A percentile compares a stretch with the other conserved stretches of the same genome.
Conservation (phyloP, 208 protist genomes). For the Leishmania mexicana region DNA sequence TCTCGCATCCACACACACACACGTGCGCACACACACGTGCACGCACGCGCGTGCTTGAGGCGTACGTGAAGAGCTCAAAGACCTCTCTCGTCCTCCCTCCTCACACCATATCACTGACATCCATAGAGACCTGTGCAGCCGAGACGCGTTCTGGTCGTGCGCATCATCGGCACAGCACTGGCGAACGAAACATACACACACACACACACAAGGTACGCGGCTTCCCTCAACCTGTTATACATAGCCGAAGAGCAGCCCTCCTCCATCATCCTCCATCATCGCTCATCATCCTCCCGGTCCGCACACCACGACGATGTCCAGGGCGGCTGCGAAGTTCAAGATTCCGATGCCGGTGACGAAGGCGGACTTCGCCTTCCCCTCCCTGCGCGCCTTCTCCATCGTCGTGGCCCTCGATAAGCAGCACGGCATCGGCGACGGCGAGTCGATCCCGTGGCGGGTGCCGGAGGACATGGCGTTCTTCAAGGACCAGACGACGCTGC, state of each 20-base stretch:
- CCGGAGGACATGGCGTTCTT: conserved; percentile 92
- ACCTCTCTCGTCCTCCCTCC: not conserved
- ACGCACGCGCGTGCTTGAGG: not conserved
- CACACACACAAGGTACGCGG: not conserved
- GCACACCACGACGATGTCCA: not conserved
- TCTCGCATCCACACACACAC: not conserved
- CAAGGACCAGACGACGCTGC: conserved; percentile 74
- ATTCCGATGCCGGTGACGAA: conserved; percentile 71
- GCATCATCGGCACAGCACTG: not conserved
- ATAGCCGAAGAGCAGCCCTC: not conserved
- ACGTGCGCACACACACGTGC: not conserved
- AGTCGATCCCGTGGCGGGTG: conserved; percentile 83
- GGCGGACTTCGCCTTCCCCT: conserved; percentile 47
- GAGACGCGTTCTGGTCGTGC: not conserved
- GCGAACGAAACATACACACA: not conserved
- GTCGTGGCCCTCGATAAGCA: conserved; percentile 78
- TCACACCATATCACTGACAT: not conserved
- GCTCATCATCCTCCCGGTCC: not conserved
- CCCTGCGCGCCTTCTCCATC: conserved; percentile 67
- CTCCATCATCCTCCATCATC: not conserved
- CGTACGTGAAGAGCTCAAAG: not conserved
- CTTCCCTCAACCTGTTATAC: not conserved
- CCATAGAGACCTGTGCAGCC: not conserved
- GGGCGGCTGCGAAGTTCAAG: conserved; percentile 49
- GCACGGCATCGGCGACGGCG: conserved; percentile 82